phyloP scores from a whole-genome alignment of 2,329 filamentous ascomycete species.

The Ophiostoma novo-ulmi region DNA sequence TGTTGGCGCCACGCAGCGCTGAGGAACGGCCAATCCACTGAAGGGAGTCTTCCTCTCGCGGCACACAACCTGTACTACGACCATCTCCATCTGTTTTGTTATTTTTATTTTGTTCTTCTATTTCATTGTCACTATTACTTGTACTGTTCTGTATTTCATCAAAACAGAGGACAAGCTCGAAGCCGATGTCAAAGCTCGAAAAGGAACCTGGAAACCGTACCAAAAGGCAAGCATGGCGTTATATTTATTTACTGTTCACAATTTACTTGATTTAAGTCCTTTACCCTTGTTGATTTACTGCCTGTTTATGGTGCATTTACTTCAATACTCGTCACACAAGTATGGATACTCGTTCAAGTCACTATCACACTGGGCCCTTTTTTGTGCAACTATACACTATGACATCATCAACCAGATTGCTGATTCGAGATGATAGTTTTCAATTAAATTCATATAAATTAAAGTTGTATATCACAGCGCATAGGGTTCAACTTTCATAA shows the following conservation, averaged over 20 bases:
- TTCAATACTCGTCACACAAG: too few relatives aligned
- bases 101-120: background rate
- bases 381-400: background rate
- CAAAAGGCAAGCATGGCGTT: conserved; percentile 20
- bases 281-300: background rate
- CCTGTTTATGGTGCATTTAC: background rate
- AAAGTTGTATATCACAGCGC: background rate
- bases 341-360: too few relatives aligned
- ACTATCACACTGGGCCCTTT: too few relatives aligned
- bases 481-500: too few relatives aligned
- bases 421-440: background rate
- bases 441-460: background rate
- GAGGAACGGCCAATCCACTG: conserved; percentile 12
- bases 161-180: conserved; percentile 14
- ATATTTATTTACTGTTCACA: conserved; percentile 12
- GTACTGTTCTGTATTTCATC: conserved; percentile 1
- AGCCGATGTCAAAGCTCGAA: conserved; percentile 1
- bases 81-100: conserved; percentile 23
- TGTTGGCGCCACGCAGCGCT: conserved; percentile 7
- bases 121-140: background rate
- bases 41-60: background rate
- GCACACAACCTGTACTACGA: conserved; percentile 22
- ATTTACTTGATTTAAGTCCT: background rate
- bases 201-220: background rate
- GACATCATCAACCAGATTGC: background rate